These are phyloP conservation scores for Ogataea polymorpha DNA, from an alignment of 805 yeast genomes.

Conservation along the genomic window DNA sequence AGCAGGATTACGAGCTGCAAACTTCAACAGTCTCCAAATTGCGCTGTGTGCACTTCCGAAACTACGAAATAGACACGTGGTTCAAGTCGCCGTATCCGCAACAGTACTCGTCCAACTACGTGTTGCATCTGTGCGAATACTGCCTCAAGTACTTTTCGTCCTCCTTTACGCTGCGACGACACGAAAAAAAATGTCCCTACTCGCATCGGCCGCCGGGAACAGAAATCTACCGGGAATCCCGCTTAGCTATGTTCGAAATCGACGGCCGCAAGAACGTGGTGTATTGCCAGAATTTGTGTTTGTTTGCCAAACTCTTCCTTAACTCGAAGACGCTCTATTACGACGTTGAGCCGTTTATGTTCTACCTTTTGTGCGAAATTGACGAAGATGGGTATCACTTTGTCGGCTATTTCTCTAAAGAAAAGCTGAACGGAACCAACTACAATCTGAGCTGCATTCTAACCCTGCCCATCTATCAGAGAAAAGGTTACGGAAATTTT, in stretches of 20 bases:
- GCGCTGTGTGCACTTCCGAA: constrained; percentile 65
- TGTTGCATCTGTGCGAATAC: constrained; percentile 75
- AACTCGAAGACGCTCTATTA: constrained; percentile 90
- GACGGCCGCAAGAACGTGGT: constrained; percentile 83
- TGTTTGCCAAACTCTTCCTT: constrained; percentile 82
- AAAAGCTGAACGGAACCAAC: constrained; percentile 67
- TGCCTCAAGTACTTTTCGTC: constrained; percentile 80
- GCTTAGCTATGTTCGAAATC: constrained; percentile 79
- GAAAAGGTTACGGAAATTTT: constrained; percentile 86
- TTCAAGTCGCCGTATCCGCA: constrained; percentile 92
- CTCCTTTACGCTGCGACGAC: constrained; percentile 64
- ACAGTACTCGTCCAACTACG: constrained; percentile 61
- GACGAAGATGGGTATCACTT: constrained; percentile 59
- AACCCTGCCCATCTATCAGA: constrained; percentile 82
- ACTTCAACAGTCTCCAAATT: constrained; percentile 41
- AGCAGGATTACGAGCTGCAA: constrained; percentile 24
- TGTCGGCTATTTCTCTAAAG: constrained; percentile 94
- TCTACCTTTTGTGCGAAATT: constrained; percentile 76
- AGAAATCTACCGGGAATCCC: constrained; percentile 79
- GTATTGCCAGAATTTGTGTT: constrained; percentile 87
- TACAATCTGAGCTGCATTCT: constrained; percentile 89
- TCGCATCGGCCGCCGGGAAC: constrained; percentile 80
- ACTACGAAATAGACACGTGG: constrained; percentile 83
- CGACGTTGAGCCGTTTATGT: constrained; percentile 93
- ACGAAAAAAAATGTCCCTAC: constrained; percentile 67